A percentile compares a stretch with the other conserved stretches of the same genome.
These are phyloP conservation scores for Lanzia echinophila DNA, from an alignment of 2,329 filamentous ascomycete species.

Conservation along the genomic window DNA sequence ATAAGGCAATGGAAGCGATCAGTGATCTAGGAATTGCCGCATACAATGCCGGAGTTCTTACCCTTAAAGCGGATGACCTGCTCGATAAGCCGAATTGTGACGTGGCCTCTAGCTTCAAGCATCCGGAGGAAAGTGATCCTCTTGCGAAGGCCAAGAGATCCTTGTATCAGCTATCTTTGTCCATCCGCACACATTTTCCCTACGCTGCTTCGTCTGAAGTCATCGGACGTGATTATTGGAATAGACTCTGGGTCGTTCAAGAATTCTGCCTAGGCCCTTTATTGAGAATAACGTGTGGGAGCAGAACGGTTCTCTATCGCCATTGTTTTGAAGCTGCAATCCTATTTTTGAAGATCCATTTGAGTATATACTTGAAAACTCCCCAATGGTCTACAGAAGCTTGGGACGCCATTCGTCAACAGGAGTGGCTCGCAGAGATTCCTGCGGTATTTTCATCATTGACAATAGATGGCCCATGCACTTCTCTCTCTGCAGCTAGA, in stretches of 20 bases:
- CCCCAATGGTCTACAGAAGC: background rate
- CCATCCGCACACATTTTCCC: conserved; percentile 2
- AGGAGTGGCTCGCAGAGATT: background rate
- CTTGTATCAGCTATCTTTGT: conserved; percentile 4
- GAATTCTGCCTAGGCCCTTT: conserved; percentile 10
- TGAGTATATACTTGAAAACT: background rate
- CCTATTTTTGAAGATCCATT: conserved; percentile 6
- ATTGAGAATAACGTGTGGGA: conserved; percentile 5
- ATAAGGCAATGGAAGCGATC: conserved; percentile 7
- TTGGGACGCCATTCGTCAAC: background rate
- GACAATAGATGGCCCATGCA: background rate
- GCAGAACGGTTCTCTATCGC: background rate
- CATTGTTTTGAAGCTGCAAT: conserved; percentile 1
- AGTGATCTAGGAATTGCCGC: conserved; percentile 1
- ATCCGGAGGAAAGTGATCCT: background rate
- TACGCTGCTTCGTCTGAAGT: background rate
- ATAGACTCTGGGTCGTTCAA: conserved; percentile 13
- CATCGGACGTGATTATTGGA: conserved; percentile 7
- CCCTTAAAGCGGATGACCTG: background rate
- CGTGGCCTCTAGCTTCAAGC: background rate
- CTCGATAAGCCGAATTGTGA: background rate
- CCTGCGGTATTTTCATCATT: background rate
- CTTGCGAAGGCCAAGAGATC: background rate
- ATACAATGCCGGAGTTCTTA: conserved; percentile 3
- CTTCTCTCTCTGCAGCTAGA: conserved; percentile 3